Percentiles rank a stretch among this genome's conserved stretches.
Conservation (phyloP, 2,329 filamentous ascomycete genomes). For the Phaeoacremonium minimum region DNA sequence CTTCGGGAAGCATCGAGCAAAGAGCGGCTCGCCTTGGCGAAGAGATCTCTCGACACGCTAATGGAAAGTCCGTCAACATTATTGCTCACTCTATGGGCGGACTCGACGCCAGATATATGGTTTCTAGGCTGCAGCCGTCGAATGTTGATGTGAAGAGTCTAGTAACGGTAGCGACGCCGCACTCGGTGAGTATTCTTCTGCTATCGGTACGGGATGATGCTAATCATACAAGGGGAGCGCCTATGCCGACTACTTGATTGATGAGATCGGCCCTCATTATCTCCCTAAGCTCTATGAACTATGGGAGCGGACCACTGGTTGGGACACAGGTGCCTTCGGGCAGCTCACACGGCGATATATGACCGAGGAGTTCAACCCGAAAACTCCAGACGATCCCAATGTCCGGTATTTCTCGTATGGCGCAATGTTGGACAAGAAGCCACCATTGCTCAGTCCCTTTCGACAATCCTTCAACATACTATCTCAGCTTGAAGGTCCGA, state of each 20-base stretch:
- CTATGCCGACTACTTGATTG: slow-evolving; percentile 51
- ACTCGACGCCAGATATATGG: slow-evolving; percentile 62
- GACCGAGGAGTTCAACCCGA: slow-evolving; percentile 53
- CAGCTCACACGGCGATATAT: slow-evolving; percentile 59
- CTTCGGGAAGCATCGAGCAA: slow-evolving; percentile 56
- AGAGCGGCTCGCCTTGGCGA: slow-evolving; percentile 53
- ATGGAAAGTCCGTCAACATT: slow-evolving; percentile 65
- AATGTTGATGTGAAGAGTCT: slow-evolving; percentile 44
- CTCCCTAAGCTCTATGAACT: slow-evolving; percentile 52
- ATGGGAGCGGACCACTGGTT: slow-evolving; percentile 43
- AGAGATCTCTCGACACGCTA: slow-evolving; percentile 43
- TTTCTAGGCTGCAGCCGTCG: slow-evolving; percentile 47
- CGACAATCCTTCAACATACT: slow-evolving; percentile 48
- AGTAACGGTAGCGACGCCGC: slow-evolving; percentile 51
- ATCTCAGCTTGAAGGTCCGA: slow-evolving; percentile 48
- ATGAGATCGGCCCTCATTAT: slow-evolving; percentile 37
- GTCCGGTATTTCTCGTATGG: slow-evolving; percentile 62
- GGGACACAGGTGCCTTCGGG: slow-evolving; percentile 56
- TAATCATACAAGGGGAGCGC: slow-evolving; percentile 49
- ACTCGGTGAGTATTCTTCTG: too few species aligned
- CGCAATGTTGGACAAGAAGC: slow-evolving; percentile 37
- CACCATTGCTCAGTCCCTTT: slow-evolving; percentile 64
- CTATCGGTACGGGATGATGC: too few species aligned
- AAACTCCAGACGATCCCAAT: slow-evolving; percentile 44
- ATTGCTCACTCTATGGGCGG: slow-evolving; percentile 68